Base-by-base conservation (phyloP, 805 yeast genomes). In the Saccharomycopsis schoenii region DNA sequence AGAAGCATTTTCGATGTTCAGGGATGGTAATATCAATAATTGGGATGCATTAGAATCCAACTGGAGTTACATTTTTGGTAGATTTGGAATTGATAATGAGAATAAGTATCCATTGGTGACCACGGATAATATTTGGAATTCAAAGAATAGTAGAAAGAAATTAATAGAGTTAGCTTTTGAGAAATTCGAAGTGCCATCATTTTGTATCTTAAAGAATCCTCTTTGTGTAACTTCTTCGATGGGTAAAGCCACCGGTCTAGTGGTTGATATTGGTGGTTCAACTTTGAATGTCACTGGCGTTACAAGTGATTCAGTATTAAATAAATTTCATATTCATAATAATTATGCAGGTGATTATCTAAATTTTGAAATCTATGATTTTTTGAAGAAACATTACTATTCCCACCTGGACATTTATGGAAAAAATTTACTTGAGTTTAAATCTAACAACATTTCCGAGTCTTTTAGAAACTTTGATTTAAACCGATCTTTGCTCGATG, bases 291-390 rank as follows among this genome's bases (percentile, higher is more conserved):
- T 89, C 10, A 86, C 94, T 0, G 96, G 96, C 10, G 80, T 89
- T 19, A 73, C 83, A 64, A 91, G 88, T 67, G 97, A 96, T 43
- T 79, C 81, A 15, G 80, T 89, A 58, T 79, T 86, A 59, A 74
- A 78, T 65, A 86, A 85, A 69, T 87, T 89, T 56, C 78, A 83
- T 4, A 75, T 80, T 63, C 86, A 83, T 70, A 81, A 89, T 15
- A 83, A 82, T 67, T 88, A 80, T 69, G 97, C 92, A 2, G 98
- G 97, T 10, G 93, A 91, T 70, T 92, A 86, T 70, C 71, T 88
- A 60, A 88, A 86, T 70, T 77, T 82, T 58, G 89, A 88, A 72
- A 75, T 84, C 1, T 71, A 80, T 65, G 76, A 81, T 58, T 81
- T 74, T 67, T 77, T 78, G 64, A 72, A 75, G 61, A 66, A 73